Evolutionary conservation across 495 filamentous ascomycete species (phyloP).

Genomic region (Neurospora tetraspora): DNA sequence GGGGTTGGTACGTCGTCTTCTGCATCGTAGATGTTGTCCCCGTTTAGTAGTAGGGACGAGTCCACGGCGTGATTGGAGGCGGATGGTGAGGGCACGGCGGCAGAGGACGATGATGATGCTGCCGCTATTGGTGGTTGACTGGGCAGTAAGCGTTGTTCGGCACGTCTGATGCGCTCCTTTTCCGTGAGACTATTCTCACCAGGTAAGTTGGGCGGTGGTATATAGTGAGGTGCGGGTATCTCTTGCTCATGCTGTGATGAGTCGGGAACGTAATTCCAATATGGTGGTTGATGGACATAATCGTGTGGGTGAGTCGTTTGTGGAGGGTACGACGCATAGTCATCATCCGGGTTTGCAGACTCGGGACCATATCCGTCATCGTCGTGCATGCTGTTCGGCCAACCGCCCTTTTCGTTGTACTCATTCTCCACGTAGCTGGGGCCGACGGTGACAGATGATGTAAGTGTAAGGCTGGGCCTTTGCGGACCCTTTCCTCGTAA

Average conservation of each 20-base stretch:
- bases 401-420: conserved; percentile 11
- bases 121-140: conserved; percentile 51
- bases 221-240: conserved; percentile 25
- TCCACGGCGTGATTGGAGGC: conserved; percentile 35
- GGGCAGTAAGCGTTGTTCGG: conserved; percentile 60
- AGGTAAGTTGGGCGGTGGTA: conserved; percentile 44
- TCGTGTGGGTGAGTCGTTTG: conserved; percentile 3
- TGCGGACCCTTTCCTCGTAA: conserved; percentile 40
- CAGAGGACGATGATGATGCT: conserved; percentile 8
- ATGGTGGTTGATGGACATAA: conserved; percentile 10
- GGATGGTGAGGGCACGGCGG: background rate
- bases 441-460: conserved; percentile 6
- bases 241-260: conserved; percentile 2
- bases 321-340: conserved; percentile 14
- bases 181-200: conserved; percentile 51
- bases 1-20: conserved; percentile 10
- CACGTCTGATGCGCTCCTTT: conserved; percentile 56
- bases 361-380: conserved; percentile 10
- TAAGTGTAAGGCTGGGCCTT: conserved; percentile 17
- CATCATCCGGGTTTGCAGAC: conserved; percentile 9
- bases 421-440: background rate
- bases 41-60: conserved; percentile 18
- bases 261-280: conserved; percentile 11
- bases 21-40: conserved; percentile 30
- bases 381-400: conserved; percentile 2